Evolutionary conservation across 768 basidiomycete species (phyloP), one percentile per base, ranked within the genome.

Genomic region (Leccinum broughii): DNA sequence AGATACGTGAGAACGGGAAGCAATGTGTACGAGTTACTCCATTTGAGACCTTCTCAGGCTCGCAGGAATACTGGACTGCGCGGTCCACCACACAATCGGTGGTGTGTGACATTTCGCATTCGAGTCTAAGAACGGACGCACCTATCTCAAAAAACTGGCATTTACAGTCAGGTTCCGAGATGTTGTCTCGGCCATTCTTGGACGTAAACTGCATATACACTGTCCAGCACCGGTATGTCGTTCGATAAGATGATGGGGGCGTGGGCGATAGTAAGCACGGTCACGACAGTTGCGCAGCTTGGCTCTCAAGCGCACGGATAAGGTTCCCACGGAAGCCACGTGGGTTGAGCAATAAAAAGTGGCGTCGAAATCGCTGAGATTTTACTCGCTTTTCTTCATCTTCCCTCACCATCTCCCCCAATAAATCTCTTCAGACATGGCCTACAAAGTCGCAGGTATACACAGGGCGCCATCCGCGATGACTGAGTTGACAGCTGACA

Each of bases 361-460:
- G 44, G 44, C 64, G 50, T 54, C 51, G 56, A 48, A 51, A 26
- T 50, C 49, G 24, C 64, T 61, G 63, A 56, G 63, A 61, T 62
- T 61, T 56, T 57, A 57, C 54, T 9, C 15, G 55, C 60, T 59
- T 59, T 57, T 63, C 61, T 65, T 64, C 67, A 64, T 72, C 61
- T 68, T 61, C 68, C 68, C 67, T 68, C 68, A 66, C 57, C 64
- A 55, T 62, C 64, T 50, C 63, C 54, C 26, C 58, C 59, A 51
- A 60, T 26, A 63, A 56, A 59, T 59, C 58, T 24, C 22, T 17
- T 30, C 60, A 52, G 75, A 61, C 41, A 92, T 93, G 91, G 84
- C 86, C 68, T 94, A 82, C 90, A 94, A 96, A 78, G 93, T 96
- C 69, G 87, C 93, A 77, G 92, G 92, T 91, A 71, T 62, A 80